These are phyloP conservation scores for Coleophoma eucalyptorum DNA, from an alignment of 2,329 filamentous ascomycete species.

Conservation along the genomic window DNA sequence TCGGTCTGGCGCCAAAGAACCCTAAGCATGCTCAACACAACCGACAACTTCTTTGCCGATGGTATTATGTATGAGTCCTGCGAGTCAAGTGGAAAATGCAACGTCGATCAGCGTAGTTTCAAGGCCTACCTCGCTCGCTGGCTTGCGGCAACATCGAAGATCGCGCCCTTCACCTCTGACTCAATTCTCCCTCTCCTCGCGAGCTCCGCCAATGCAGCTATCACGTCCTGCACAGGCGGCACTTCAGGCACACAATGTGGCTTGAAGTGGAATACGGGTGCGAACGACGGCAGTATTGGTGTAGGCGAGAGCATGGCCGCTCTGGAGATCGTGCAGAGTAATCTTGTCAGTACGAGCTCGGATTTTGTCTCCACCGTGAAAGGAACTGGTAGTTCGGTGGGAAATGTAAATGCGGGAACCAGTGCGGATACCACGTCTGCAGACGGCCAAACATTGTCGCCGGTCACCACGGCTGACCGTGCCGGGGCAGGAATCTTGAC, in stretches of 20 bases:
- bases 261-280: constrained; percentile 50
- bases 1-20: constrained; percentile 53
- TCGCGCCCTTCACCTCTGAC: constrained; percentile 54
- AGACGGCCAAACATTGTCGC: constrained; percentile 4
- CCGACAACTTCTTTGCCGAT: constrained; percentile 52
- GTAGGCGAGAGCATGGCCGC: constrained; percentile 71
- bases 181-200: constrained; percentile 48
- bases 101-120: constrained; percentile 59
- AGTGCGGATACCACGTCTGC: constrained; percentile 10
- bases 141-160: constrained; percentile 58
- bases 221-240: constrained; percentile 53
- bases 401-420: constrained; percentile 17
- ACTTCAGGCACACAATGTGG: constrained; percentile 55
- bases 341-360: constrained; percentile 28
- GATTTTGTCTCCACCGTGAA: constrained; percentile 30
- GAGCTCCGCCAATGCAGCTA: constrained; percentile 50
- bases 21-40: constrained; percentile 50
- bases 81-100: constrained; percentile 53
- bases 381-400: constrained; percentile 36
- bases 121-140: constrained; percentile 59
- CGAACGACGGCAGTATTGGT: constrained; percentile 53
- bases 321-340: constrained; percentile 53
- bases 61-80: constrained; percentile 63
- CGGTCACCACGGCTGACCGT: constrained; percentile 32
- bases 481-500: constrained; percentile 39